Conservation (phyloP, 192 early-diverging fungal species). For the Gigaspora rosea region DNA sequence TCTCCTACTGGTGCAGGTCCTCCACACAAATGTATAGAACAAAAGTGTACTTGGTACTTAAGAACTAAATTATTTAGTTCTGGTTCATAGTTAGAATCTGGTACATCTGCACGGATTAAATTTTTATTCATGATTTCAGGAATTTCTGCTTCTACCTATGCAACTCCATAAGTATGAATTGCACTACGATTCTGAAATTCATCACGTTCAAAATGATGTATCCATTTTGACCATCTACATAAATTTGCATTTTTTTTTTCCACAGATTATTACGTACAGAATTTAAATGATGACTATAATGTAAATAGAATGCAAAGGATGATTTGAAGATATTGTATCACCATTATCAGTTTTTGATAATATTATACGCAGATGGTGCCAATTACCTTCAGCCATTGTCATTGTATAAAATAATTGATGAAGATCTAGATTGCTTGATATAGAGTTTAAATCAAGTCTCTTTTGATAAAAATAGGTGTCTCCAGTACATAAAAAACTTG, state of each 20-base stretch:
- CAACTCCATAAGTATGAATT: conserved; percentile 2
- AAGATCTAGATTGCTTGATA: not conserved
- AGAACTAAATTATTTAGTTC: too few species aligned
- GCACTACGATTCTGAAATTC: conserved; percentile 22
- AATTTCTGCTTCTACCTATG: not conserved
- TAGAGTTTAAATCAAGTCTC: not conserved
- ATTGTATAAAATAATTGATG: not conserved
- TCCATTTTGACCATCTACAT: not conserved
- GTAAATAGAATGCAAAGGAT: not conserved
- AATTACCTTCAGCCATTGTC: conserved; percentile 1
- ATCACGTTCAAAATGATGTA: conserved; percentile 12
- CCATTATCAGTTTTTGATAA: not conserved
- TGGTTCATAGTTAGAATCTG: too few species aligned
- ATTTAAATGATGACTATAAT: not conserved
- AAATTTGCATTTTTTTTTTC: not conserved
- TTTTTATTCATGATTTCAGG: not conserved
- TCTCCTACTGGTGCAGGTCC: too few species aligned
- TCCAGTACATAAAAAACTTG: not conserved
- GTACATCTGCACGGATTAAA: not conserved
- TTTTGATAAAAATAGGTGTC: conserved; percentile 11
- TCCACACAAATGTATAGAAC: too few species aligned
- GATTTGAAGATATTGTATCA: not conserved
- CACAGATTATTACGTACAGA: not conserved
- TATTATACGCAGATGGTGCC: not conserved
- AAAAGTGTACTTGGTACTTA: too few species aligned